Evolutionary conservation across 2,329 filamentous ascomycete genomes (phyloP), one percentile per base, ranked within the genome.

Genomic region (Ophiostoma himal-ulmi): DNA sequence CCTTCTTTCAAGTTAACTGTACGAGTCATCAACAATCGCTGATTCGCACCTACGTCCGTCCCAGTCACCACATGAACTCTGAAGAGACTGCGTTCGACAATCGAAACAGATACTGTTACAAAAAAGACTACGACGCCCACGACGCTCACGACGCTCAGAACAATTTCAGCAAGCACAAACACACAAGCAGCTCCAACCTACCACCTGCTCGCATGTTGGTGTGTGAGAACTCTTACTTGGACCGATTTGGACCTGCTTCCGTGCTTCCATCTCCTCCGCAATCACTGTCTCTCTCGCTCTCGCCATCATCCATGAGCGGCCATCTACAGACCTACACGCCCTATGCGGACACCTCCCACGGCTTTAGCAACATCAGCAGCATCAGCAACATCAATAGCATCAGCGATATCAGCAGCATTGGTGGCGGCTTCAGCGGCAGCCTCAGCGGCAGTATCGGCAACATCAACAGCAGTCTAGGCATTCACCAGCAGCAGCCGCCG

Each of bases 221-320:
- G 13, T 64, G 60, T 37, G 60, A 64, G 34, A 37, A 37, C 34
- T 36, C 60, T 17, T 34, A 37, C n/a, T 64, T 64, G 8, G 60
- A 64, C 34, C 34, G 60, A 64, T 64, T 67, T 41, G 70, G 65
- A 36, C 20, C 57, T 69, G 68, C 41, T 64, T 13, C 60, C 11
- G 34, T 64, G 60, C 60, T 64, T 7, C 60, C 60, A n/a, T 65
- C 62, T n/a, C 62, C 62, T 37, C 62, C 62, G 5, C 20, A 14
- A 17, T 39, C 62, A 13, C 36, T 65, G 20, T 39, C 60, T 7
- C 60, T 64, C 7, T 65, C 62, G 62, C 67, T 57, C 22, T 66
- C 57, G 70, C 41, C 54, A 68, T 69, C 69, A 68, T 67, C 67
- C 71, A 74, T 74, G 73, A 73, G 70, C 66, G 70, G 69, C 64